A percentile compares a stretch with the other conserved stretches of the same genome.
Evolutionary conservation across 2,329 filamentous ascomycete genomes (phyloP).

Genomic region (Mycosphaerella sp.): DNA sequence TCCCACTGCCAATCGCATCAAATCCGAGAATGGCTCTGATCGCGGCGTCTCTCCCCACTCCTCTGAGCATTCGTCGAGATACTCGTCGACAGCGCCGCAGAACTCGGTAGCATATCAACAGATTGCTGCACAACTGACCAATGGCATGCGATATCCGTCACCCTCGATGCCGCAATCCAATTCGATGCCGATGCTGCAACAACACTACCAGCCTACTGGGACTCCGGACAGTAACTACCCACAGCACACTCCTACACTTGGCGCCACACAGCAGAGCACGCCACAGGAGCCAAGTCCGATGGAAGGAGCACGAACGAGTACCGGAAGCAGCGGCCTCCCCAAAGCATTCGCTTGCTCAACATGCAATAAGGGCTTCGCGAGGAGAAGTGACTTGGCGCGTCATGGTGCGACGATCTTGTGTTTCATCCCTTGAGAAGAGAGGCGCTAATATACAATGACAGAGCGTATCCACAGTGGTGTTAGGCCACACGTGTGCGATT

Average conservation of each 20-base stretch:
- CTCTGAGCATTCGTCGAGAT: conserved; percentile 51
- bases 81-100: conserved; percentile 52
- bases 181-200: conserved; percentile 50
- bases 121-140: conserved; percentile 46
- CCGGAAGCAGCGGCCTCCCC: conserved; percentile 46
- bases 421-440: conserved; percentile 10
- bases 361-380: conserved; percentile 85
- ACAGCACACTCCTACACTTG: conserved; percentile 31
- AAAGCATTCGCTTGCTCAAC: conserved; percentile 86
- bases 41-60: conserved; percentile 51
- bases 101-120: conserved; percentile 41
- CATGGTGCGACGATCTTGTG: conserved; percentile 61
- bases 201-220: conserved; percentile 48
- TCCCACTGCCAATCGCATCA: conserved; percentile 46
- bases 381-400: conserved; percentile 85
- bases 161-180: conserved; percentile 43
- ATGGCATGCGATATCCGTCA: conserved; percentile 50
- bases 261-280: conserved; percentile 30
- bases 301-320: conserved; percentile 34
- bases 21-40: conserved; percentile 54
- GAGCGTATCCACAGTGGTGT: conserved; percentile 93
- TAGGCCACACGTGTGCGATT: conserved; percentile 87
- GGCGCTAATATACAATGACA: conserved; percentile 37
- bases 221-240: conserved; percentile 42
- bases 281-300: conserved; percentile 31